These are phyloP conservation scores for Mixia osmundae DNA, from an alignment of 1,284 basidiomycete genomes.

Conservation along the genomic window DNA sequence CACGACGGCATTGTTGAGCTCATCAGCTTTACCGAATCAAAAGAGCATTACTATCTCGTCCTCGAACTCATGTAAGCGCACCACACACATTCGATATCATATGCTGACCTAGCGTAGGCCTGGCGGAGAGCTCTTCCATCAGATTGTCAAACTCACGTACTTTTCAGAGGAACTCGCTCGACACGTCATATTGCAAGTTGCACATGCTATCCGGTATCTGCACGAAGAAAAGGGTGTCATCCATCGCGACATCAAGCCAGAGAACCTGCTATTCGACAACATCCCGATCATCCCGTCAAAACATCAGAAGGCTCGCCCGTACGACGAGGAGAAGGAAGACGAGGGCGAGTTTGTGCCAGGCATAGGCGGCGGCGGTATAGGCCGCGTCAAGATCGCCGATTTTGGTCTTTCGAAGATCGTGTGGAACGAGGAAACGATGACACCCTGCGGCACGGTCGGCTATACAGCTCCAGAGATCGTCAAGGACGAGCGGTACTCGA, in stretches of 20 bases:
- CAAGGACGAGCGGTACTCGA: conserved; percentile 95
- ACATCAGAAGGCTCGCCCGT: conserved; percentile 48
- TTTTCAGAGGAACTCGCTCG: conserved; percentile 86
- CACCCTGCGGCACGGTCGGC: conserved; percentile 94
- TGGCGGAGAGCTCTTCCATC: conserved; percentile 96
- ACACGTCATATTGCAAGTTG: conserved; percentile 94
- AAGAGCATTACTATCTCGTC: conserved; percentile 81
- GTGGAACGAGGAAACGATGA: conserved; percentile 98
- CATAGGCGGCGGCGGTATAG: conserved; percentile 88
- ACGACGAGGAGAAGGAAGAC: conserved; percentile 97
- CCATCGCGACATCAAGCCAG: conserved; percentile 68
- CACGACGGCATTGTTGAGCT: conserved; percentile 80
- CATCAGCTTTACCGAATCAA: conserved; percentile 65
- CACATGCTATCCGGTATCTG: conserved; percentile 78
- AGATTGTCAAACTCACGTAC: conserved; percentile 98
- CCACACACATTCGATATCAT: conserved; percentile 19
- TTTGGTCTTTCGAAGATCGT: conserved; percentile 96
- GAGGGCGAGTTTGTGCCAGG: conserved; percentile 87
- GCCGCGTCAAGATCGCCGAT: conserved; percentile 94
- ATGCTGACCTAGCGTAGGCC: conserved; percentile 39
- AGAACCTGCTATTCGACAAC: conserved; percentile 83
- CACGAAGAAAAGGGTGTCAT: conserved; percentile 97
- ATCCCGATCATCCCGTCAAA: conserved; percentile 83
- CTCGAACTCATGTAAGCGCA: conserved; percentile 44
- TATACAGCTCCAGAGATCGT: conserved; percentile 99